Percentiles rank a stretch among this genome's conserved stretches.
These are phyloP conservation scores for Ganoderma sinense DNA, from an alignment of 1,284 basidiomycete species.

Conservation along the genomic window DNA sequence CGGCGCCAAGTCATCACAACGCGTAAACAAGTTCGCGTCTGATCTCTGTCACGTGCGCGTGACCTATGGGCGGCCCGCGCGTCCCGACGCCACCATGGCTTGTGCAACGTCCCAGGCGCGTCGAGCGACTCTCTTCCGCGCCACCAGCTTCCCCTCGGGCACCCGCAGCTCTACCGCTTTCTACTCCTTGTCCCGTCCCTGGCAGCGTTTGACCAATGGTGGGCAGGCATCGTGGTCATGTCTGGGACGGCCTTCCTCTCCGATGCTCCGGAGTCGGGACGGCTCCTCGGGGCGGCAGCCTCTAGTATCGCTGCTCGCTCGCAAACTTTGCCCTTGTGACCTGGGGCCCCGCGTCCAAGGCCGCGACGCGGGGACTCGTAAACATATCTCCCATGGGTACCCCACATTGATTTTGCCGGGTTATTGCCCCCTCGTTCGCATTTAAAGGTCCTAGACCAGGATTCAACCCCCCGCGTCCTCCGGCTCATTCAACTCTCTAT, in stretches of 20 bases:
- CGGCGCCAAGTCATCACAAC: conserved; percentile 27
- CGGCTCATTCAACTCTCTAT: neutral
- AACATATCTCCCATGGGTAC: neutral
- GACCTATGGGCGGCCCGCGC: neutral
- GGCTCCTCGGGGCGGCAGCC: conserved; percentile 6
- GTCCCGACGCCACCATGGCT: neutral
- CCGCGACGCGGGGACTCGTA: neutral
- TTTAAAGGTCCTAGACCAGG: neutral
- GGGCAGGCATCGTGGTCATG: neutral
- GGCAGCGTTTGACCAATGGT: neutral
- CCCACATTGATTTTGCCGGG: neutral
- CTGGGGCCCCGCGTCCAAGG: conserved; percentile 11
- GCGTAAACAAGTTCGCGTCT: conserved; percentile 43
- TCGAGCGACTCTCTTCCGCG: neutral
- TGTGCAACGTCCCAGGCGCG: neutral
- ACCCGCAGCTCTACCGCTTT: neutral
- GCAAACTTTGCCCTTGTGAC: conserved; percentile 26
- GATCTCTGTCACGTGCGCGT: conserved; percentile 40
- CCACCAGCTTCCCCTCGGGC: neutral
- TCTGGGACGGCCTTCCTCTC: neutral
- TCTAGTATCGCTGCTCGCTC: conserved; percentile 5
- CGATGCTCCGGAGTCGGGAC: neutral
- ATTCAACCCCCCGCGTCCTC: neutral
- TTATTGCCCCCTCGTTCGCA: neutral
- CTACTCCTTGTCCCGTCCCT: neutral